These are phyloP conservation scores for Fusarium abutilonis DNA, from an alignment of 2,329 filamentous ascomycete genomes.

Conservation along the genomic window DNA sequence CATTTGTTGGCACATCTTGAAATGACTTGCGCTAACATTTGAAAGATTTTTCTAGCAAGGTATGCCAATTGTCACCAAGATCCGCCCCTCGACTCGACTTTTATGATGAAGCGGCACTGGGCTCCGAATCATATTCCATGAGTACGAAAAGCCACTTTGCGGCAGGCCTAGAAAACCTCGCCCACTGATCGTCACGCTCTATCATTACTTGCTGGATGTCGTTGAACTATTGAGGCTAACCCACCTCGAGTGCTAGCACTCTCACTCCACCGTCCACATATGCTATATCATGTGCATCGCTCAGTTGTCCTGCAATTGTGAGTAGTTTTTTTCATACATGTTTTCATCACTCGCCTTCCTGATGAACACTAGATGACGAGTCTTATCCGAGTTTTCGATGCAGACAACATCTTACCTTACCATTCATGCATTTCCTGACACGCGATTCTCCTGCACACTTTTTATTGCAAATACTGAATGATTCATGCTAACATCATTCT, in stretches of 20 bases:
- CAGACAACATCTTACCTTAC: constrained; percentile 71
- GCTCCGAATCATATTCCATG: constrained; percentile 80
- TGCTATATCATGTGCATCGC: neutral
- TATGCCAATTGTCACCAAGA: constrained; percentile 42
- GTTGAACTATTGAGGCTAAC: constrained; percentile 37
- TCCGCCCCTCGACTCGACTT: constrained; percentile 44
- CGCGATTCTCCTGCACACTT: constrained; percentile 17
- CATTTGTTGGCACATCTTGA: constrained; percentile 13
- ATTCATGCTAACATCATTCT: constrained; percentile 35
- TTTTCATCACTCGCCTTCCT: constrained; percentile 46
- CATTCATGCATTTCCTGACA: constrained; percentile 75
- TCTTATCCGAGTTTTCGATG: constrained; percentile 79
- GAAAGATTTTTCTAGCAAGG: constrained; percentile 46
- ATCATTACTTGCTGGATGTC: constrained; percentile 15
- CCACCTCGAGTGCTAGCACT: constrained; percentile 32
- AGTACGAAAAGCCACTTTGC: constrained; percentile 87
- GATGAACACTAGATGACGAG: constrained; percentile 75
- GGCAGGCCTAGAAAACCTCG: constrained; percentile 99
- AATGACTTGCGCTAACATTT: constrained; percentile 48
- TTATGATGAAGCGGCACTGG: constrained; percentile 95
- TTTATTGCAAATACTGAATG: constrained; percentile 15
- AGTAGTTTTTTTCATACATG: constrained; percentile 19
- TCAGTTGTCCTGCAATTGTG: constrained; percentile 14
- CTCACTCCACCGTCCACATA: neutral
- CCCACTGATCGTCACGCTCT: constrained; percentile 75